Base-by-base conservation (phyloP, 176 grass and related monocot species). In the Aechmea fasciata region DNA sequence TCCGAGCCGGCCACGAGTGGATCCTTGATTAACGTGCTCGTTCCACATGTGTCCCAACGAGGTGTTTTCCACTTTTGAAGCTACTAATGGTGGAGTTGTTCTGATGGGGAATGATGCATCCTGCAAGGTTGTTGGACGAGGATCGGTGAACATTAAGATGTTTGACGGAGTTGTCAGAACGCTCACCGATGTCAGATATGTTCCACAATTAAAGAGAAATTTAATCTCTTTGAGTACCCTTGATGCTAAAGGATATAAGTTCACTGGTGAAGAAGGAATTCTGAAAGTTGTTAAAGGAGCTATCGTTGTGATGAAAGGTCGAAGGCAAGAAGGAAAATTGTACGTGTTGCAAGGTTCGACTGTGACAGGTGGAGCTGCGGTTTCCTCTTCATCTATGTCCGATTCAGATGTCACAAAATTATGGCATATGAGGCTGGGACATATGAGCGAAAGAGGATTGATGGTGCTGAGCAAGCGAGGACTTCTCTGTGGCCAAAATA, bases 41-140 rank as follows among this genome's bases (percentile, higher is more conserved):
- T 71, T 73, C 47, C 69, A 80, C 19, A 80, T 80, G 25, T 67
- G 29, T 15, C 18, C 33, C 2, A 80, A n/a, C 69, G 50, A n/a
- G n/a, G n/a, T n/a, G 70, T 80, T 68, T 15, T n/a, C 1, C 48
- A 57, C 70, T 11, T 69, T 59, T 52, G 10, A 75, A 2, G 18
- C 13, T 12, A 9, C 50, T 0, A 11, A 5, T 69, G 65, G 51
- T 70, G 65, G 13, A 25, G 55, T 70, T 9, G 19, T 70, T 33
- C 29, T 23, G 11, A 70, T 78, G 33, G 52, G 75, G 50, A 65
- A 77, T 15, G 63, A 76, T 6, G 47, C 10, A 23, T 49, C 63
- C 2, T 33, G 48, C 50, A 24, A 67, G 1, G 55, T 76, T 4
- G 29, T 66, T 47, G 12, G 11, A 3, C 55, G 69, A 66, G 59